Evolutionary conservation across 176 grass and related monocot species (phyloP), one percentile per base, ranked within the genome.

Genomic region (Eragrostis curvula): DNA sequence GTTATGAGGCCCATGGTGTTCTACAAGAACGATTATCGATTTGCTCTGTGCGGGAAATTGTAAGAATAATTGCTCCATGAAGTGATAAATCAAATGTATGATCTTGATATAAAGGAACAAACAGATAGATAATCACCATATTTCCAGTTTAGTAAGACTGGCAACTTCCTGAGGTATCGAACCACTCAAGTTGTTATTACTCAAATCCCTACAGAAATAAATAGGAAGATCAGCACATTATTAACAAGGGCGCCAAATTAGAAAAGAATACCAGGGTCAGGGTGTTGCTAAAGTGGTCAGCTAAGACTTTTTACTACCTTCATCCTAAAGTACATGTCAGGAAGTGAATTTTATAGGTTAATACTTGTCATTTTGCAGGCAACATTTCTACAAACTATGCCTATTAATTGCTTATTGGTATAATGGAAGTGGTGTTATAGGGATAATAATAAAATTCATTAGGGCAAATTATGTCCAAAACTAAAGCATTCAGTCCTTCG

Each of bases 131-230:
- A 83, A 75, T 90, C 71, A 93, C 91, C 88, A 87, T 86, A 41
- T 75, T 68, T 77, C 20, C 36, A 93, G 39, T 40, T 85, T 84
- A 68, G 81, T 44, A 68, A 93, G 81, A 51, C 40, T 89, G 7
- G 11, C 67, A 78, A 87, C 76, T 42, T 53, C 70, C 49, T 2
- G 81, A 39, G 74, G 69, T 74, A 88, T 79, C 36, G 17, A 23
- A 59, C 87, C 87, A 36, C 13, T 79, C 63, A 88, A 74, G 30
- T 79, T 74, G 61, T 88, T 88, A 57, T 84, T 88, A 65, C 87
- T 88, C 52, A 88, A 74, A 74, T 88, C 87, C 81, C 87, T 88
- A 68, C 60, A 88, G 9, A 61, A 88, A 49, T 21, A 88, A 74
- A 84, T 57, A 70, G 41, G 29, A 84, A 64, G 40, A 72, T 14